These are phyloP conservation scores for Poteriospumella lacustris DNA, from an alignment of 108 stramenopile species.

Conservation along the genomic window DNA sequence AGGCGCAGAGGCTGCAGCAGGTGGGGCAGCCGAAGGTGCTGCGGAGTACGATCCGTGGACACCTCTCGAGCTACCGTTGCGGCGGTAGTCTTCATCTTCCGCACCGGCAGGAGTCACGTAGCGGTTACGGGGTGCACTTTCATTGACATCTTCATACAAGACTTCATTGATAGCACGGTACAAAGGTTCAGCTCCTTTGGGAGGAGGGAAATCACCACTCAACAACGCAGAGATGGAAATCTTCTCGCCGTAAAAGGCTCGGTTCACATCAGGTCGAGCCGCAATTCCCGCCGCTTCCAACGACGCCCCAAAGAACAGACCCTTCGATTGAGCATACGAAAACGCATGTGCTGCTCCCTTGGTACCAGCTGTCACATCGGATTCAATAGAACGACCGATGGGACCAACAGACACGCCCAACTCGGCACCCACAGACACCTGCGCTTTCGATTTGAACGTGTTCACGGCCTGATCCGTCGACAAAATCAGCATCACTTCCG, in stretches of 20 bases:
- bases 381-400: constrained; percentile 77
- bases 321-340: constrained; percentile 80
- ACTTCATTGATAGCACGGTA: constrained; percentile 60
- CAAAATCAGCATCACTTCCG: constrained; percentile 79
- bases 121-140: no score
- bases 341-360: constrained; percentile 75
- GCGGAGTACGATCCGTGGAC: no score
- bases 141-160: no score
- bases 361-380: constrained; percentile 62
- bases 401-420: constrained; percentile 87
- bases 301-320: constrained; percentile 84
- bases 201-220: constrained; percentile 47
- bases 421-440: constrained; percentile 85
- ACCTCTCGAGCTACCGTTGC: constrained; percentile 34
- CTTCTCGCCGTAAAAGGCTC: constrained; percentile 81
- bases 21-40: no score
- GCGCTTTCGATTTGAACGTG: constrained; percentile 54
- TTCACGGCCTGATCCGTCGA: constrained; percentile 83
- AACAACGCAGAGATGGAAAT: constrained; percentile 52
- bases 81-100: constrained; percentile 29
- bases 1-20: no score
- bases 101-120: constrained; percentile 24
- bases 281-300: constrained; percentile 79
- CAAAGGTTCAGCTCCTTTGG: constrained; percentile 66
- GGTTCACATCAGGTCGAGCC: constrained; percentile 78